phyloP scores from a whole-genome alignment of 257 asterid genomes.

The Jasminum sambac region DNA sequence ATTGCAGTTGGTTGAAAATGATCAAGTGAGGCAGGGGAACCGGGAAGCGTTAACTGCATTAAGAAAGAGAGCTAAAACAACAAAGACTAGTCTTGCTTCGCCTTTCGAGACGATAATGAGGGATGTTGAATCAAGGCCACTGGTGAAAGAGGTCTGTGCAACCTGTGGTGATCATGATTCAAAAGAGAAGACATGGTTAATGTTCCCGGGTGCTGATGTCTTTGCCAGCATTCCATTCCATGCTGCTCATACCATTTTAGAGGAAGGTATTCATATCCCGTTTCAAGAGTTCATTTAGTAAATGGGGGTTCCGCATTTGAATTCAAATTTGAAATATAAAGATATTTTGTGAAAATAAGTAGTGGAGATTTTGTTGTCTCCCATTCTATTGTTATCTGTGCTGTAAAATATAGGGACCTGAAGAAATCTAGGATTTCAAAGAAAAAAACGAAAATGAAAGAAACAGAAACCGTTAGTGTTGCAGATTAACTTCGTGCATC shows the following conservation, averaged over 20 bases:
- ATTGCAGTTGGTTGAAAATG: conserved; percentile 78
- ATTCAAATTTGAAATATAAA: too few species aligned
- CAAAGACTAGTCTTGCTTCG: conserved; percentile 61
- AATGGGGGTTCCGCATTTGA: too few species aligned
- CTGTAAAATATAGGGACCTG: background rate
- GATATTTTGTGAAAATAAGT: too few species aligned
- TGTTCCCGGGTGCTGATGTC: conserved; percentile 79
- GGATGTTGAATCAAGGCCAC: conserved; percentile 65
- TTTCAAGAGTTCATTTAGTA: background rate
- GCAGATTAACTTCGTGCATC: background rate
- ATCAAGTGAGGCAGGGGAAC: conserved; percentile 74
- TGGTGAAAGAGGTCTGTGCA: conserved; percentile 80
- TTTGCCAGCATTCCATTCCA: conserved; percentile 78
- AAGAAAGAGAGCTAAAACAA: conserved; percentile 75
- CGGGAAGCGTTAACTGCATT: conserved; percentile 86
- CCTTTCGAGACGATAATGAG: conserved; percentile 88
- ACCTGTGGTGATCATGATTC: conserved; percentile 85
- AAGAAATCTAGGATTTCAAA: background rate
- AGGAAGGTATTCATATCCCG: conserved; percentile 50
- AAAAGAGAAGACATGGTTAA: conserved; percentile 69
- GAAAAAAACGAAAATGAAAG: background rate
- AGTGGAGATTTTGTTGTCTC: background rate
- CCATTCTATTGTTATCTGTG: background rate
- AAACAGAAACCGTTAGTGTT: background rate
- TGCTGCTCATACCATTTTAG: conserved; percentile 93